Conservation (phyloP, 2,329 filamentous ascomycete species). For the Clarireedia hainanense region DNA sequence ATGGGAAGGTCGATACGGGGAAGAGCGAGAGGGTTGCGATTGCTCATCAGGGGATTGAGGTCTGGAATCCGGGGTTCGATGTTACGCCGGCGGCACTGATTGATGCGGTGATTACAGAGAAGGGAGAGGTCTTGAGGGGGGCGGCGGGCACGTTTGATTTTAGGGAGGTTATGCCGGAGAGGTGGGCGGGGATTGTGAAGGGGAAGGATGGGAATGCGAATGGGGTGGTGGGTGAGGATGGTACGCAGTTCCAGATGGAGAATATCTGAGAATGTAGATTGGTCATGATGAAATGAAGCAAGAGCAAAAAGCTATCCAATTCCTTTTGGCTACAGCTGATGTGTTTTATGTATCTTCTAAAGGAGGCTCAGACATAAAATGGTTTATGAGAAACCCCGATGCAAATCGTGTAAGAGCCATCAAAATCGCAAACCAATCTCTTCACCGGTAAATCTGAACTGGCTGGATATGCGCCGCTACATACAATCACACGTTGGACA, state of each 20-base stretch:
- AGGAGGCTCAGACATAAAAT: too few species aligned
- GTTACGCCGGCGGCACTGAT: slow-evolving; percentile 85
- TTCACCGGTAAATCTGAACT: too few species aligned
- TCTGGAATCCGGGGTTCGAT: slow-evolving; percentile 98
- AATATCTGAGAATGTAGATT: neutral
- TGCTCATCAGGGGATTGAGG: slow-evolving; percentile 65
- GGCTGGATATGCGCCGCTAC: too few species aligned
- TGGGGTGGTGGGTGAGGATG: slow-evolving; percentile 3
- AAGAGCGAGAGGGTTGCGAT: slow-evolving; percentile 68
- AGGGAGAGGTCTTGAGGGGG: slow-evolving; percentile 76
- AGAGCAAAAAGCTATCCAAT: neutral
- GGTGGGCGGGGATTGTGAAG: slow-evolving; percentile 35
- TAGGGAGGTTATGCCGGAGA: slow-evolving; percentile 44
- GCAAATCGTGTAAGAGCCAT: too few species aligned
- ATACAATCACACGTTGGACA: too few species aligned
- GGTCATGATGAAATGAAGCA: neutral
- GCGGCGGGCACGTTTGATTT: slow-evolving; percentile 63
- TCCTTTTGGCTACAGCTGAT: too few species aligned
- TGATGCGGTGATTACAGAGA: slow-evolving; percentile 90
- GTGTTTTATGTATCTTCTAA: too few species aligned
- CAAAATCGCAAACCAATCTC: too few species aligned
- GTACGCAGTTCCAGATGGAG: slow-evolving; percentile 11
- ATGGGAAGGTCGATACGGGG: slow-evolving; percentile 55
- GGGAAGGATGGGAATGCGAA: neutral
- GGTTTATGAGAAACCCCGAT: too few species aligned